These are phyloP conservation scores for Scutellaria minor DNA, from an alignment of 257 asterid species.

Conservation along the genomic window DNA sequence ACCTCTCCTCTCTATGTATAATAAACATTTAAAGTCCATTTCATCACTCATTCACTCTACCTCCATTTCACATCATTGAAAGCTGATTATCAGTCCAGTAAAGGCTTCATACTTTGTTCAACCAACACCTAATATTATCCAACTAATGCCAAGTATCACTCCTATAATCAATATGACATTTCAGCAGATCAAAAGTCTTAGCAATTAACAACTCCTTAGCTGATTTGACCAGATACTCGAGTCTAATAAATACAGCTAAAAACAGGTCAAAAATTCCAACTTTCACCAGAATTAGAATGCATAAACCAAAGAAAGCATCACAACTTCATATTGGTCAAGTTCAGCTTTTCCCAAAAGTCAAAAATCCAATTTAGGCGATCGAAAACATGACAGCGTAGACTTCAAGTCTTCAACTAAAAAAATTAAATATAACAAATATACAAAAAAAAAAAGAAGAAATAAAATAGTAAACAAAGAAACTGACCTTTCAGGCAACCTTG, in stretches of 20 bases:
- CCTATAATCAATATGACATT: constrained; percentile 19
- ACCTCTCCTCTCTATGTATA: constrained; percentile 22
- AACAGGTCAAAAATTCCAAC: constrained; percentile 31
- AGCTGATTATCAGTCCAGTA: neutral
- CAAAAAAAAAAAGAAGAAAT: neutral
- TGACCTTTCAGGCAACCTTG: constrained; percentile 66
- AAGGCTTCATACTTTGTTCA: constrained; percentile 12
- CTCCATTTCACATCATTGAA: neutral
- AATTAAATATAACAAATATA: neutral
- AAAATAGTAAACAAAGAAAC: constrained; percentile 26
- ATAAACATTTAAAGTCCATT: neutral
- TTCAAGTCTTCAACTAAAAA: neutral
- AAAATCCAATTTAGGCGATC: constrained; percentile 25
- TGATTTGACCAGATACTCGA: constrained; percentile 28
- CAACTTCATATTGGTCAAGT: constrained; percentile 36
- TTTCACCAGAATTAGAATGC: constrained; percentile 11
- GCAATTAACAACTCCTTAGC: constrained; percentile 17
- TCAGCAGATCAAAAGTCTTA: constrained; percentile 20
- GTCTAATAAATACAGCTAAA: constrained; percentile 20
- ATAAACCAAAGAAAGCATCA: neutral
- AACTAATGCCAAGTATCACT: neutral
- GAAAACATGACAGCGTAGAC: constrained; percentile 13
- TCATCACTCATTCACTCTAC: constrained; percentile 29
- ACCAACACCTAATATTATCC: constrained; percentile 18
- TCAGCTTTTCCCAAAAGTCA: constrained; percentile 34